Evolutionary conservation across 164 flowering plant genomes (phyloP), one percentile per base, ranked within the genome.

Genomic region (Kingdonia uniflora): DNA sequence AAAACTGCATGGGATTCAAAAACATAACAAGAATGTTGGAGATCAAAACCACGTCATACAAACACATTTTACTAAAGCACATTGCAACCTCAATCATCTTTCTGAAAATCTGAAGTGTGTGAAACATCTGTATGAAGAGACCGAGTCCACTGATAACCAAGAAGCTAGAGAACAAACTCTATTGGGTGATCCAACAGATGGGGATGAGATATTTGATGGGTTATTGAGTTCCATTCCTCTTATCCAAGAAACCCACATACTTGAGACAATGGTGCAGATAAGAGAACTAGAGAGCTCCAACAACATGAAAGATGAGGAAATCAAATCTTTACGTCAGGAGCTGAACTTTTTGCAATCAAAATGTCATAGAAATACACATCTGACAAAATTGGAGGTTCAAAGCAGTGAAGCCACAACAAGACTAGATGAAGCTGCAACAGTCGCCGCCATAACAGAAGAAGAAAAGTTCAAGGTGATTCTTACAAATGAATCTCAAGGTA

Each of bases 231-330:
- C 4, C 8, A 4, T 8, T 29, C 8, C 35, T 29, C 35, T 29
- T 29, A 29, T 8, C 4, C 6, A 29, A 8, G 35, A 29, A 3
- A 29, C 35, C 8, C 4, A 8, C 35, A 4, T 72, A 54, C 74
- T 70, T 26, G 73, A 79, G 40, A 46, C 66, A 44, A 72, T 71
- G 44, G 47, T 69, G 47, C 77, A 80, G 61, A 57, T 82, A 50
- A 65, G 69, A 44, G 87, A 80, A 51, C 43, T 87, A 49, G 71
- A 70, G 68, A 66, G 58, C 42, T 72, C 71, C n/a, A 71, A 67
- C 56, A 61, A 66, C 25, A 54, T 48, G 16, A 87, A 76, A 42
- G 87, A 84, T 46, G 68, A 68, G 29, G 87, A 79, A 69, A 82
- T 82, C 21, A 67, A 54, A 52, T 51, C 70, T 12, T 64, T 78